Percentiles rank a stretch among this genome's conserved stretches.
Evolutionary conservation across 2,329 filamentous ascomycete genomes (phyloP).

Genomic region (Leptographium flavum): DNA sequence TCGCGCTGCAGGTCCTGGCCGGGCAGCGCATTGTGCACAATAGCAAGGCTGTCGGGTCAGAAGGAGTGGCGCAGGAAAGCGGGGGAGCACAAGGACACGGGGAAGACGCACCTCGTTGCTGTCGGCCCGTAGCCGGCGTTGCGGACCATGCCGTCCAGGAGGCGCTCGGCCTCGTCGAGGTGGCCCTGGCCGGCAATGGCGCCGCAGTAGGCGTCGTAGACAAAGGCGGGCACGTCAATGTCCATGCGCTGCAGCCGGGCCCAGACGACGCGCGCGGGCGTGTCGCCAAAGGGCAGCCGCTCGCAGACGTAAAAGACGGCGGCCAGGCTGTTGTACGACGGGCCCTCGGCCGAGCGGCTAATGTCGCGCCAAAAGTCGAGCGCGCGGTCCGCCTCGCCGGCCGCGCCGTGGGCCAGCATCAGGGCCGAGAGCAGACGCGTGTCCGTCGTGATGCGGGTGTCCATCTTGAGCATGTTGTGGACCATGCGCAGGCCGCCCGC

Average conservation of each 20-base stretch:
- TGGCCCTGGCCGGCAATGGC: conserved; percentile 61
- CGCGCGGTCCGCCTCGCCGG: conserved; percentile 54
- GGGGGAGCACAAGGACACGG: background rate
- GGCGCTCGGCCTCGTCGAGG: conserved; percentile 50
- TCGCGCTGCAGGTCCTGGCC: conserved; percentile 49
- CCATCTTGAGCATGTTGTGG: conserved; percentile 90
- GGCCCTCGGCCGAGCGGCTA: conserved; percentile 69
- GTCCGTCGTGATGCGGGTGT: conserved; percentile 61
- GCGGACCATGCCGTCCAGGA: conserved; percentile 52
- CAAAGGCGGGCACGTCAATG: conserved; percentile 56
- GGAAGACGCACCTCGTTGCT: conserved; percentile 41
- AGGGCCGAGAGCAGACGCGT: conserved; percentile 71
- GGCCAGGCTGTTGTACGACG: conserved; percentile 65
- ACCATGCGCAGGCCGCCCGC: conserved; percentile 49
- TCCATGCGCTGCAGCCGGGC: conserved; percentile 57
- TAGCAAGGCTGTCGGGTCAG: conserved; percentile 44
- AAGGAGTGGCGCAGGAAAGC: background rate
- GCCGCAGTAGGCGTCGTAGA: conserved; percentile 66
- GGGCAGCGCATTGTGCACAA: conserved; percentile 61
- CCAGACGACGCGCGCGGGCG: conserved; percentile 55
- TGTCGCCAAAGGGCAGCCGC: conserved; percentile 39
- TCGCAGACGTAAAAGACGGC: conserved; percentile 74
- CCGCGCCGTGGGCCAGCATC: conserved; percentile 71
- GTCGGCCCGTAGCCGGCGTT: conserved; percentile 56
- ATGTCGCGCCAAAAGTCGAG: conserved; percentile 77